Percentiles rank a stretch among this genome's conserved stretches.
These are phyloP conservation scores for Plasmodium vinckei DNA, from an alignment of 169 alveolate genomes.

Conservation along the genomic window DNA sequence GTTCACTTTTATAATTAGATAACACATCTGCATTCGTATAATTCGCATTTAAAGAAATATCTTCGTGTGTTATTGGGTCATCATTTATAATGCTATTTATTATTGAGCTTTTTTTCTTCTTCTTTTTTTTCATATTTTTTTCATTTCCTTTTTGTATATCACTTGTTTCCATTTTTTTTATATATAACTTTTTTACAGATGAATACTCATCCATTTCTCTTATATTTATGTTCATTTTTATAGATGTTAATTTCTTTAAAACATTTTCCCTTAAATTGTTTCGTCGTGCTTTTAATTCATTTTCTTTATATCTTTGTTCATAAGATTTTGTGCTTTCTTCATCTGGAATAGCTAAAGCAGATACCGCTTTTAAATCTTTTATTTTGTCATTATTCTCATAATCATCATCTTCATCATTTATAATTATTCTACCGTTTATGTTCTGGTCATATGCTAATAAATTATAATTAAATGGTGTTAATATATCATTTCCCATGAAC, in stretches of 20 bases:
- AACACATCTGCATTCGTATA: conserved; percentile 2
- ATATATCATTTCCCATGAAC: conserved; percentile 69
- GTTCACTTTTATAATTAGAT: conserved; percentile 7
- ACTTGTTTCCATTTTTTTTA: conserved; percentile 40
- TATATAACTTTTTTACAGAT: conserved; percentile 53
- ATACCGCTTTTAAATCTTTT: conserved; percentile 51
- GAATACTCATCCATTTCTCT: conserved; percentile 74
- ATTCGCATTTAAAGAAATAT: conserved; percentile 11
- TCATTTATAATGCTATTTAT: conserved; percentile 72
- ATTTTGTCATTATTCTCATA: background rate
- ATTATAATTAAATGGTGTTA: conserved; percentile 70
- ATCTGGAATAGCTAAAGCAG: conserved; percentile 32
- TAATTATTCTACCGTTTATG: conserved; percentile 42
- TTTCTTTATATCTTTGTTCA: conserved; percentile 66
- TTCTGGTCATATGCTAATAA: conserved; percentile 56
- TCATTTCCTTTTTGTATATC: conserved; percentile 39
- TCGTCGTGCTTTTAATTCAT: conserved; percentile 59
- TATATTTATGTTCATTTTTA: conserved; percentile 66
- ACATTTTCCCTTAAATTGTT: conserved; percentile 58
- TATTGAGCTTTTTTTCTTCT: conserved; percentile 31
- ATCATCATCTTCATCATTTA: conserved; percentile 20
- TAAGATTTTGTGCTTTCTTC: conserved; percentile 19
- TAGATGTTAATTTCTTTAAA: conserved; percentile 55
- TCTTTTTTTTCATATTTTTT: conserved; percentile 45
- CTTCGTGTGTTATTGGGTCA: conserved; percentile 26